These are phyloP conservation scores for Podaxis mareebaensis DNA, from an alignment of 768 basidiomycete genomes.

Conservation along the genomic window DNA sequence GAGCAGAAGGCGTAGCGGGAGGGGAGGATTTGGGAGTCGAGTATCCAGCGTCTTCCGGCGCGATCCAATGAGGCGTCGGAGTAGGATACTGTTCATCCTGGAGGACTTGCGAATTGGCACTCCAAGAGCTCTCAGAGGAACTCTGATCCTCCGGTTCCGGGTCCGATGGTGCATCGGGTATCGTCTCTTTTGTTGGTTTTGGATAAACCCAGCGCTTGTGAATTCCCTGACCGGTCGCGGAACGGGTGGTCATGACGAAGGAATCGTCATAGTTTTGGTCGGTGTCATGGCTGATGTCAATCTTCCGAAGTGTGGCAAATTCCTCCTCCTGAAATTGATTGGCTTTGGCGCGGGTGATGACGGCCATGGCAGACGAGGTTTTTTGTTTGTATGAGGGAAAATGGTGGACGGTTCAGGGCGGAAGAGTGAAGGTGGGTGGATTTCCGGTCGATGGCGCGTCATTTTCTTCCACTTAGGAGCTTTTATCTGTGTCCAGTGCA, in stretches of 20 bases:
- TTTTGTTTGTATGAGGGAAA: background rate
- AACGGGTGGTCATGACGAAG: background rate
- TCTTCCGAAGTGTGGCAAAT: background rate
- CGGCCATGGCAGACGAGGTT: background rate
- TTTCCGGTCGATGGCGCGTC: background rate
- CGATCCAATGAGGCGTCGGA: background rate
- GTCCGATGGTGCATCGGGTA: background rate
- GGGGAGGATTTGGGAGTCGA: background rate
- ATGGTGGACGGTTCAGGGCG: too few relatives aligned
- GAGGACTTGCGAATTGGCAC: too few relatives aligned
- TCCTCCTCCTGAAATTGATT: conserved; percentile 2
- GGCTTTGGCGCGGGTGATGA: background rate
- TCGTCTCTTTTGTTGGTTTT: background rate
- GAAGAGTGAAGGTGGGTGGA: background rate
- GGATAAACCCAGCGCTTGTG: background rate
- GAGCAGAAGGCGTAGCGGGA: background rate
- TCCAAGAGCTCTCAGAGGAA: background rate
- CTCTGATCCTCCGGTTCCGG: background rate
- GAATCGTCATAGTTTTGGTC: background rate
- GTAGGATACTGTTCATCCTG: background rate
- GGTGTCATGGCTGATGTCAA: background rate
- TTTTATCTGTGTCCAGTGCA: background rate
- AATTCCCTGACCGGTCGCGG: background rate
- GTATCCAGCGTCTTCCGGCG: background rate
- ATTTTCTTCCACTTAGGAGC: background rate